Evolutionary conservation across 768 basidiomycete genomes (phyloP), one percentile per base, ranked within the genome.

Genomic region (Floccularia luteovirens): DNA sequence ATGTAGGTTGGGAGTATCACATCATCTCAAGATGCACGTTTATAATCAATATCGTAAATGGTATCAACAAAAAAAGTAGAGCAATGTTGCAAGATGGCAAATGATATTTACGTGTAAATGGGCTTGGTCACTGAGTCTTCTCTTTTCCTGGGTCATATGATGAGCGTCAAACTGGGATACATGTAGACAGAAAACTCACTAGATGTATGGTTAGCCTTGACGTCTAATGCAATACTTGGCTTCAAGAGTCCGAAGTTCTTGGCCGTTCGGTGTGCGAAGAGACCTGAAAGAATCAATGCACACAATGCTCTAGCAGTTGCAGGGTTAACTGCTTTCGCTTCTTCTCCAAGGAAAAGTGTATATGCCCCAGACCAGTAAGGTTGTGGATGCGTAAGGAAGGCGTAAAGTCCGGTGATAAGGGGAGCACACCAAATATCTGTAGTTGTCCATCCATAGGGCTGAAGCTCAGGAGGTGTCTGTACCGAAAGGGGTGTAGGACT

Each of bases 361-460:
- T 49, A 49, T 2, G 55, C 39, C 19, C 55, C 57, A 1, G 72
- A 75, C 82, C 81, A 92, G 58, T 85, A 84, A 0, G 90, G 85
- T 55, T 93, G 90, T 2, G 86, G 81, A 46, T 91, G 88, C 6
- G 90, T 91, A 38, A 92, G 70, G 42, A 80, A 73, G 39, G 90
- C 80, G 54, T 88, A 92, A 7, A 92, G 54, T 1, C 69, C 84
- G 8, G 89, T 90, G 49, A 81, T 63, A 48, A 81, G 61, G 5
- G 89, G 81, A 6, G 91, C 89, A 58, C 77, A 77, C 90, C 91
- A 94, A 22, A 91, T 57, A 54, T 94, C 92, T 0, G 77, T 73
- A 17, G 79, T 77, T 31, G 79, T 83, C 91, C 91, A 94, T 10
- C 92, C 92, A 42, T 82, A 83, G 0, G 87, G 73, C 39, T 69